Evolutionary conservation across 306 rosid species (phyloP), one percentile per base, ranked within the genome.

Genomic region (Cicer pinnatifidum): DNA sequence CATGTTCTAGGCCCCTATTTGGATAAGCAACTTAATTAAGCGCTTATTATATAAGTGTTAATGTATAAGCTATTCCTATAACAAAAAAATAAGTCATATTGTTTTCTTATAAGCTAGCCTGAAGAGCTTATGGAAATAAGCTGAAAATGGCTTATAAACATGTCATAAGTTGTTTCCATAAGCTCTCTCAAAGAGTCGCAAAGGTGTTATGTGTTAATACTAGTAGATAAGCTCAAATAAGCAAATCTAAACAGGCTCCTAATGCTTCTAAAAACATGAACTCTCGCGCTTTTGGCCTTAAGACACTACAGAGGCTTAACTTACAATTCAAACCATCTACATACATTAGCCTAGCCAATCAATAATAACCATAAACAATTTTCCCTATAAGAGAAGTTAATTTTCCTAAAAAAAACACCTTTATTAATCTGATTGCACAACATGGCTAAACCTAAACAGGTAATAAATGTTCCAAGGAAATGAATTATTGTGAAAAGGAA

Each of bases 231-330:
- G 35, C 35, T 28, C 4, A 3, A 3, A 3, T 28, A 3, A 28
- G 4, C 35, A 28, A 28, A 28, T 28, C 35, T 28, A 28, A 28
- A 28, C 35, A 28, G 35, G 35, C 35, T 28, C 35, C 35, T 3
- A 20, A 60, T 46, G 75, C 53, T 63, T 66, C 60, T 60, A 1
- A 28, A 17, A 66, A 76, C 66, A 66, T 35, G 15, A 35, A 75
- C 43, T 16, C 66, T 13, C 40, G 46, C 53, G 9, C 12, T 20
- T 13, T 19, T 6, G 13, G 40, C 11, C 69, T 23, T 41, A 45
- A 35, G 41, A 72, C 33, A 64, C 9, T 6, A 43, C 10, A 17
- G 1, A 64, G 43, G 65, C 47, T 13, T 57, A 47, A 13, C 6
- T 16, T 65, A 20, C 57, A 66, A 44, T 73, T 65, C 61, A 52